These are phyloP conservation scores for Aureobasidium sp. DNA, from an alignment of 2,329 filamentous ascomycete species.

Conservation along the genomic window DNA sequence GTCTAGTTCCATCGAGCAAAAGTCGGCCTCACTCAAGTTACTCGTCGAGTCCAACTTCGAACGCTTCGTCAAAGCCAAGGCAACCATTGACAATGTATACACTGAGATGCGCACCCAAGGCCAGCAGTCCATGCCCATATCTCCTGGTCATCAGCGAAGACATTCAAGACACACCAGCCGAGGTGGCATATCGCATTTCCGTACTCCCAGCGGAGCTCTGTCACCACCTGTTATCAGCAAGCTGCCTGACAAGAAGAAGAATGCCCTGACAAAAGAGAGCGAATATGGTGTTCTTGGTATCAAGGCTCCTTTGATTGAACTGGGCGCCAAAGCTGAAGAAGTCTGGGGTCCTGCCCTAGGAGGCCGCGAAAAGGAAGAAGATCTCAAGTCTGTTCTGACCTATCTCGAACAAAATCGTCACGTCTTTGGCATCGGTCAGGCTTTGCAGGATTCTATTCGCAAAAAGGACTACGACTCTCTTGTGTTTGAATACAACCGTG, in stretches of 20 bases:
- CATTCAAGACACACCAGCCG: slow-evolving; percentile 62
- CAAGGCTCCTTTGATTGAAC: slow-evolving; percentile 77
- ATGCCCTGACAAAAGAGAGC: slow-evolving; percentile 83
- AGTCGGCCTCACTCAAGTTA: slow-evolving; percentile 91
- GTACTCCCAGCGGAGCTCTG: slow-evolving; percentile 27
- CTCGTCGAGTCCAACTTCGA: slow-evolving; percentile 98
- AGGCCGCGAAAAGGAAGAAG: slow-evolving; percentile 83
- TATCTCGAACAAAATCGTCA: slow-evolving; percentile 72
- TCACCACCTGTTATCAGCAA: slow-evolving; percentile 29
- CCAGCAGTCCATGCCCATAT: slow-evolving; percentile 22
- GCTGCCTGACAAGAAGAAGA: slow-evolving; percentile 61
- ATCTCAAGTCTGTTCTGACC: slow-evolving; percentile 66
- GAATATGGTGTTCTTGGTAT: slow-evolving; percentile 85
- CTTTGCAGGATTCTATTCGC: slow-evolving; percentile 75
- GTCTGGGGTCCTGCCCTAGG: slow-evolving; percentile 93
- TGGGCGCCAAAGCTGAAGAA: slow-evolving; percentile 89
- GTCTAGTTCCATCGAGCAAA: slow-evolving; percentile 89
- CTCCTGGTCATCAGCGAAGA: slow-evolving; percentile 22
- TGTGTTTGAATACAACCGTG: slow-evolving; percentile 76
- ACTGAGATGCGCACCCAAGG: slow-evolving; percentile 83
- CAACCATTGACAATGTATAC: slow-evolving; percentile 97
- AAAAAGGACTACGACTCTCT: slow-evolving; percentile 83
- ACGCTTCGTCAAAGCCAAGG: slow-evolving; percentile 92
- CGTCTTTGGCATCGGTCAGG: slow-evolving; percentile 70
- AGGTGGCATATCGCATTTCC: slow-evolving; percentile 36